A percentile compares a stretch with the other conserved stretches of the same genome.
phyloP scores from a whole-genome alignment of 495 filamentous ascomycete genomes.

The Neurospora sp. region DNA sequence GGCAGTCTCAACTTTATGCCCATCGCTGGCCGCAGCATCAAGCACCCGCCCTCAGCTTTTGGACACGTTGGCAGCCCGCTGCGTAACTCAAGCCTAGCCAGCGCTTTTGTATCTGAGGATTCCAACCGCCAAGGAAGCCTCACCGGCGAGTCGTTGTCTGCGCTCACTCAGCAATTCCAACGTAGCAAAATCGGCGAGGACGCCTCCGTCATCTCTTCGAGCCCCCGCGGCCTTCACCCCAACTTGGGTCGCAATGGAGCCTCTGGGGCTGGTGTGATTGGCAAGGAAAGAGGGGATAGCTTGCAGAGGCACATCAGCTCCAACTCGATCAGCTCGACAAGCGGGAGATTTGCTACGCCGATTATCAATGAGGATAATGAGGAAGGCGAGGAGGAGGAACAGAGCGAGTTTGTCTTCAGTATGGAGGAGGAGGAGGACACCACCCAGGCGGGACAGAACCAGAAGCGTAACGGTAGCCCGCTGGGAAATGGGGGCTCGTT shows the following conservation, averaged over 20 bases:
- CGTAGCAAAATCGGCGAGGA: conserved; percentile 41
- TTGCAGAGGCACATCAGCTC: conserved; percentile 44
- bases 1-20: conserved; percentile 4
- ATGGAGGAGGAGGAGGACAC: conserved; percentile 68
- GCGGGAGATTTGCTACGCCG: conserved; percentile 47
- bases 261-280: conserved; percentile 18
- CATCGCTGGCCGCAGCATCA: conserved; percentile 21
- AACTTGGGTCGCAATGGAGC: conserved; percentile 17
- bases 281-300: conserved; percentile 25
- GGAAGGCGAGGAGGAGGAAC: conserved; percentile 47
- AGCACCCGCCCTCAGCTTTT: conserved; percentile 45
- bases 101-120: conserved; percentile 52
- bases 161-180: conserved; percentile 61
- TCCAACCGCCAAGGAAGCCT: conserved; percentile 28
- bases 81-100: conserved; percentile 66
- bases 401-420: conserved; percentile 64
- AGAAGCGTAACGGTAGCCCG: conserved; percentile 29
- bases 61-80: conserved; percentile 90
- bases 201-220: conserved; percentile 20
- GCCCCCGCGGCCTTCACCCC: conserved; percentile 28
- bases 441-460: conserved; percentile 17
- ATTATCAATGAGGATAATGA: conserved; percentile 27
- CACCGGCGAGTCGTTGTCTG: conserved; percentile 46
- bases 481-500: conserved; percentile 24
- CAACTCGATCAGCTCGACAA: conserved; percentile 37